Evolutionary conservation across 768 basidiomycete genomes (phyloP).

Genomic region (Hericium coralloides): DNA sequence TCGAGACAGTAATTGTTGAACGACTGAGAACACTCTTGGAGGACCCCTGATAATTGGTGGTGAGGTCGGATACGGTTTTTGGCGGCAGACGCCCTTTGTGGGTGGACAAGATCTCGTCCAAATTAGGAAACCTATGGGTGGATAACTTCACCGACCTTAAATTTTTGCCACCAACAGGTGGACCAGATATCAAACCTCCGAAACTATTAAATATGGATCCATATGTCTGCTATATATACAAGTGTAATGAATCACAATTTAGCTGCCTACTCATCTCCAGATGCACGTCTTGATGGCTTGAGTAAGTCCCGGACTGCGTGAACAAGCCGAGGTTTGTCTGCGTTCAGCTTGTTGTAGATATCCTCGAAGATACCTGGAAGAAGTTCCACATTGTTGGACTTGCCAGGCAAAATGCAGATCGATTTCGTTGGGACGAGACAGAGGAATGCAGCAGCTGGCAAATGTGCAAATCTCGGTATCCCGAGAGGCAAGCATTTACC

Average conservation of each 20-base stretch:
- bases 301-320: background rate
- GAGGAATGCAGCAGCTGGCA: background rate
- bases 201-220: background rate
- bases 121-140: background rate
- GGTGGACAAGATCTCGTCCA: no score
- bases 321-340: background rate
- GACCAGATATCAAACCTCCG: background rate
- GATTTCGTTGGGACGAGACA: background rate
- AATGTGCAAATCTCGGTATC: background rate
- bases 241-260: background rate
- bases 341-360: background rate
- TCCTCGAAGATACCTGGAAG: background rate
- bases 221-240: background rate
- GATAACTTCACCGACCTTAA: background rate
- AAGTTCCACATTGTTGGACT: background rate
- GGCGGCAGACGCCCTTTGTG: no score
- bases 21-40: no score
- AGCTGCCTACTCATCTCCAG: background rate
- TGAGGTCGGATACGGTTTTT: no score
- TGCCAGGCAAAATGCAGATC: background rate
- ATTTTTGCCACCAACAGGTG: background rate
- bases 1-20: no score
- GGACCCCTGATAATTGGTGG: no score
- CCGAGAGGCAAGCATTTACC: background rate
- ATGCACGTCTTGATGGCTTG: background rate